Percentiles rank a stretch among this genome's conserved stretches.
These are phyloP conservation scores for Hippophae gyantsensis DNA, from an alignment of 306 rosid species.

Conservation along the genomic window DNA sequence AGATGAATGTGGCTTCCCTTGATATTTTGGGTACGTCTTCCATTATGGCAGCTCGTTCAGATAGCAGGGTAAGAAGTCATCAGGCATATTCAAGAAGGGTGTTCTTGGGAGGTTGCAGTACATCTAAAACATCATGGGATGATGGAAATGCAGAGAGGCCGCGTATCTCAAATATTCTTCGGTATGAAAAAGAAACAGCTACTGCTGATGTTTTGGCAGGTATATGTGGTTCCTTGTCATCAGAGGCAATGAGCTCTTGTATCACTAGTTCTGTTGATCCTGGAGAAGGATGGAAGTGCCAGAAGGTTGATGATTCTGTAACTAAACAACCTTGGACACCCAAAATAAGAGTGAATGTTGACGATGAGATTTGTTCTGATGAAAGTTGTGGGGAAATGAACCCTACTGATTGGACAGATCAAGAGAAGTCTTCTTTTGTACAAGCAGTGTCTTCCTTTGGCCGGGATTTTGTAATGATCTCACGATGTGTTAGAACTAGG, in stretches of 20 bases:
- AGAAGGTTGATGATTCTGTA: slow-evolving; percentile 27
- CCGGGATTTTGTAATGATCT: slow-evolving; percentile 59
- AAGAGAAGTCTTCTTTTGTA: slow-evolving; percentile 65
- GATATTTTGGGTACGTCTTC: slow-evolving; percentile 86
- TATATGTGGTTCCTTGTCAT: slow-evolving; percentile 67
- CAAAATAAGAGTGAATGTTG: slow-evolving; percentile 39
- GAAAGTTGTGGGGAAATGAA: slow-evolving; percentile 88
- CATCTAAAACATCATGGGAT: slow-evolving; percentile 29
- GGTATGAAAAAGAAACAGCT: slow-evolving; percentile 67
- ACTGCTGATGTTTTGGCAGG: slow-evolving; percentile 96
- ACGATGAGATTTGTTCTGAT: slow-evolving; percentile 82
- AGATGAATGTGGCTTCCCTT: slow-evolving; percentile 56
- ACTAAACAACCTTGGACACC: slow-evolving; percentile 26
- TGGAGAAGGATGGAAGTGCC: slow-evolving; percentile 39
- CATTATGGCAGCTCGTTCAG: slow-evolving; percentile 52
- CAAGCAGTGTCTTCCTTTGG: slow-evolving; percentile 82
- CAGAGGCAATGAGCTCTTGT: slow-evolving; percentile 85
- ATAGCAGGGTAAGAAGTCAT: slow-evolving; percentile 27
- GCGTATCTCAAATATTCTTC: slow-evolving; percentile 38
- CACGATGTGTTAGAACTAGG: slow-evolving; percentile 57
- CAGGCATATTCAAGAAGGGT: slow-evolving; percentile 32
- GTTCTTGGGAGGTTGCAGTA: slow-evolving; percentile 37
- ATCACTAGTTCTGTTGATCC: slow-evolving; percentile 65
- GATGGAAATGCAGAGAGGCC: slow-evolving; percentile 33
- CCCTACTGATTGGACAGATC: slow-evolving; percentile 78